Base-by-base conservation (phyloP, 2,329 filamentous ascomycete species). In the Colletotrichum viniferum region DNA sequence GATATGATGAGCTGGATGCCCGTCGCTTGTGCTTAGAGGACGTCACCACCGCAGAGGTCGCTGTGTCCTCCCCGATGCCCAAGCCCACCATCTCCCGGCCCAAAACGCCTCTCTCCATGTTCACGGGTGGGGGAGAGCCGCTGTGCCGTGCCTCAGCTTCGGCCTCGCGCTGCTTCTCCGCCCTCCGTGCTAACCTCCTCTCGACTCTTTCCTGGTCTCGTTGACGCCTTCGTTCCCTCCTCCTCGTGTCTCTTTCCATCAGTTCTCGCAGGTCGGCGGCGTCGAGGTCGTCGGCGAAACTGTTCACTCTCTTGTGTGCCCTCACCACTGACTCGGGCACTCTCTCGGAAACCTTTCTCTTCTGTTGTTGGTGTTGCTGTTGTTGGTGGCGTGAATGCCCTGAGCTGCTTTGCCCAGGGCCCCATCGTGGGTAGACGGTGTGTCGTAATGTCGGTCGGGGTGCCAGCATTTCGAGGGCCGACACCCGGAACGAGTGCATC, bases 241-340 rank as follows among this genome's bases (percentile, higher is more conserved):
- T 91, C 80, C 96, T 91, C 78, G 93, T 90, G 81, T 99, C 97
- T 75, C 97, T 89, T 80, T 99, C 97, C 91, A 99, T 94, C 34
- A 98, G 88, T 81, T 98, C 94, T 74, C 96, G 91, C 52, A 99
- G 84, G 79, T 95, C 96, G 68, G 94, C 92, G 5, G 97, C 94
- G 84, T 95, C 95, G 70, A 99, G 88, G 74, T 95, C 94, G 81
- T 98, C 94, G 26, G 96, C 97, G 60, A 98, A 85, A 84, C 94
- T 86, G 85, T 95, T 85, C 82, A 94, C 84, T 80, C 91, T 85
- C 84, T 93, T 92, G 79, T 91, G 90, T 4, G 89, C 89, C 77
- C 89, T 92, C 32, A 92, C 81, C 0, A 86, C 88, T 48, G 91
- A 92, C 76, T 95, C 91, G n/a, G 89, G 84, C 78, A 87, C 83